Conservation (phyloP, 2,329 filamentous ascomycete genomes). For the Dissoconium aciculare region DNA sequence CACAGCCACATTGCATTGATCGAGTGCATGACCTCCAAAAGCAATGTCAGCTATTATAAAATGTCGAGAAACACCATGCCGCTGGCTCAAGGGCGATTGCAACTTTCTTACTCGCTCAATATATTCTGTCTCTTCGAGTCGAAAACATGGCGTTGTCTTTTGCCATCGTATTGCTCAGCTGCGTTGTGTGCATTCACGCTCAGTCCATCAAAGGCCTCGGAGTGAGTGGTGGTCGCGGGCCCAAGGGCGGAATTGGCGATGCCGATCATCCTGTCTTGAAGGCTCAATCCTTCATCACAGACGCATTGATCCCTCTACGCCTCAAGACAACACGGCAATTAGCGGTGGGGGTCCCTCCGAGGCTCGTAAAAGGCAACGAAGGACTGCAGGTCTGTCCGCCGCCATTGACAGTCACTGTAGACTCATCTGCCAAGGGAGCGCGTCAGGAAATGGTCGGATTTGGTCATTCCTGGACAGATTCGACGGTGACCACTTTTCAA, state of each 20-base stretch:
- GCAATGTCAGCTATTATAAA: too few relatives aligned
- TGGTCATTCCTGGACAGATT: slow-evolving; percentile 27
- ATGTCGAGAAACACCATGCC: too few relatives aligned
- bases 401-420: slow-evolving; percentile 8
- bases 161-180: too few relatives aligned
- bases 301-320: slow-evolving; percentile 11
- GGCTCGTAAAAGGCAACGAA: slow-evolving; percentile 6
- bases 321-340: slow-evolving; percentile 15
- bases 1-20: too few relatives aligned
- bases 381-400: too few relatives aligned
- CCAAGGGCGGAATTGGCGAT: slow-evolving; percentile 13
- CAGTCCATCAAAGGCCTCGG: slow-evolving; percentile 13
- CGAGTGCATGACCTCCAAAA: too few relatives aligned
- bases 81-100: too few relatives aligned
- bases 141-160: too few relatives aligned
- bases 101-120: too few relatives aligned
- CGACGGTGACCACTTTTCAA: slow-evolving; percentile 25
- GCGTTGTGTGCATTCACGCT: too few relatives aligned
- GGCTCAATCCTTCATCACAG: slow-evolving; percentile 13
- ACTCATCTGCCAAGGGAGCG: slow-evolving; percentile 9
- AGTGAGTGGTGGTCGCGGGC: slow-evolving; percentile 11
- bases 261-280: slow-evolving; percentile 10
- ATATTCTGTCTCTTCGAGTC: too few relatives aligned
- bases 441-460: slow-evolving; percentile 24
- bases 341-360: slow-evolving; percentile 8